Evolutionary conservation across 371 early-diverging fungal species (phyloP), one percentile per base, ranked within the genome.

Genomic region (Choanephora cucurbitarum): DNA sequence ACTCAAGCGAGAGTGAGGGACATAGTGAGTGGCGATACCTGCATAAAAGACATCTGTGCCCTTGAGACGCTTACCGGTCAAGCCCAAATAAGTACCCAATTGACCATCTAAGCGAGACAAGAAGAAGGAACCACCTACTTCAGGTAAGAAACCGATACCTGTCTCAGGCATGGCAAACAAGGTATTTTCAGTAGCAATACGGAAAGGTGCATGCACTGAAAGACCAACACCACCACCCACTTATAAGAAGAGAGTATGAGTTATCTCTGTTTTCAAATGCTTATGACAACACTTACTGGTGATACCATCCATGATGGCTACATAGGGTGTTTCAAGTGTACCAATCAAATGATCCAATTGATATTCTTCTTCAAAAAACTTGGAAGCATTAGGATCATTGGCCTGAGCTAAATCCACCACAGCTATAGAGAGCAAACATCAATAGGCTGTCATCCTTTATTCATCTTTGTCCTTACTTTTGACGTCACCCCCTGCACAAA

Each of bases 401-500:
- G 50, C 66, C 50, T 76, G 52, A 11, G 71, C 69, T 59, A 74
- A 62, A 65, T 78, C 79, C 17, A 78, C 69, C 18, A 78, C 79
- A 53, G 69, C 79, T 78, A 60, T 43, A 2, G 42, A 31, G 15
- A 19, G 33, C 18, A 45, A 42, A 14, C 17, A 4, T 2, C 18
- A 34, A n/a, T 32, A 39, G 40, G 22, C 14, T 33, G 22, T 51
- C 31, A 7, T 19, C 3, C 18, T 34, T 21, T 34, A n/a, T 5
- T 23, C 19, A 3, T 51, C 43, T 23, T 8, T 6, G 5, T 32
- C 54, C 60, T 64, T 76, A 88, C 84, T 67, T 66, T 91, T 92
- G 7, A 99, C 95, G 69, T 99, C 99, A 33, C 98, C 99, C 31
- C 99, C 98, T 22, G 98, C 95, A 71, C 98, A 99, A 69, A 97